phyloP scores from a whole-genome alignment of 805 yeast species.

The Suhomyces xylopsoci region DNA sequence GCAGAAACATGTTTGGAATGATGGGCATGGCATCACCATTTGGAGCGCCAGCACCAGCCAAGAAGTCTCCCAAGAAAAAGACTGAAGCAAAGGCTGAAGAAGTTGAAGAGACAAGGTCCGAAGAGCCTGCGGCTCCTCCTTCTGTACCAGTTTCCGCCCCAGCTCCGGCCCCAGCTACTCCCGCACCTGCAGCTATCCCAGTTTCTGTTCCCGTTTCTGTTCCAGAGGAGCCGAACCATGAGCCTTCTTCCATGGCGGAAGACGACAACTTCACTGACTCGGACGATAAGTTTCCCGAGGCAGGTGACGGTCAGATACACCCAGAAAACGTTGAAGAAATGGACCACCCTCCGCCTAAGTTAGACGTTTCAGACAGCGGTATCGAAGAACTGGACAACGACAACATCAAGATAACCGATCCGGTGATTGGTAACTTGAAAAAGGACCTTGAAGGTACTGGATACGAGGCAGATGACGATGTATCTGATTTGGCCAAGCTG shows the following conservation, averaged over 20 bases:
- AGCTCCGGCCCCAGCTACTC: neutral
- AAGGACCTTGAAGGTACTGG: constrained; percentile 46
- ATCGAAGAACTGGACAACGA: constrained; percentile 9
- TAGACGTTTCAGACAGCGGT: constrained; percentile 12
- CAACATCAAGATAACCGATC: constrained; percentile 11
- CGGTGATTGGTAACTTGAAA: constrained; percentile 3
- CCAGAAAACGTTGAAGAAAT: constrained; percentile 7
- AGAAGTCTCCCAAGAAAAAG: constrained; percentile 5
- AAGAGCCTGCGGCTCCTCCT: neutral
- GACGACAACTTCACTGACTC: constrained; percentile 23
- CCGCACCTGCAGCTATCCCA: neutral
- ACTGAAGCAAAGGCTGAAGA: neutral
- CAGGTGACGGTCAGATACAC: constrained; percentile 8
- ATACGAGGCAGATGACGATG: constrained; percentile 66
- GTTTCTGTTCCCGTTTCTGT: constrained; percentile 1
- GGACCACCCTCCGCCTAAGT: constrained; percentile 3
- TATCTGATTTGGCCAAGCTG: constrained; percentile 25
- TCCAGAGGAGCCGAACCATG: constrained; percentile 4
- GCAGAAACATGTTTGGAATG: constrained; percentile 76
- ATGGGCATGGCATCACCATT: constrained; percentile 51
- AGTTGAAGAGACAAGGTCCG: neutral
- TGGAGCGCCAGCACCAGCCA: constrained; percentile 22
- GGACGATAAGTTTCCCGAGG: constrained; percentile 12
- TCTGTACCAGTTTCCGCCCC: neutral
- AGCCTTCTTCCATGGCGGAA: constrained; percentile 16